phyloP scores from a whole-genome alignment of 106 monocot genomes.

The Acorus gramineus region DNA sequence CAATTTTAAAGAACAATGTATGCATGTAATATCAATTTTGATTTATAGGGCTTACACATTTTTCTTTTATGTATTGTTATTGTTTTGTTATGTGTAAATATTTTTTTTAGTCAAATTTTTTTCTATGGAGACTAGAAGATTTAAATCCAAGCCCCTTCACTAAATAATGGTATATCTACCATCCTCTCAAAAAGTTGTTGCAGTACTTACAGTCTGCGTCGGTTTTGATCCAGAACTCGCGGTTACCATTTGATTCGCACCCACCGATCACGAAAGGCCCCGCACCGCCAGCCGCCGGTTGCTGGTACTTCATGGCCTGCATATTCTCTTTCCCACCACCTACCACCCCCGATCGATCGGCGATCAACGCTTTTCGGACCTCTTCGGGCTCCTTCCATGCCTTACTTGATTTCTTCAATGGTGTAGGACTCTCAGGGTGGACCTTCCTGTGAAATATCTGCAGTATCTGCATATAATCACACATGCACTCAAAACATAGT shows the following conservation, averaged over 20 bases:
- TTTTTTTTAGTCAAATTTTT: too few species aligned
- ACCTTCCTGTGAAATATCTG: conserved; percentile 76
- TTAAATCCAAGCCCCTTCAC: too few species aligned
- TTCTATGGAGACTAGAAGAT: too few species aligned
- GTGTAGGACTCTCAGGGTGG: conserved; percentile 40
- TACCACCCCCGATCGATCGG: neutral
- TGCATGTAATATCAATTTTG: too few species aligned
- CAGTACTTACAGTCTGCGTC: conserved; percentile 71
- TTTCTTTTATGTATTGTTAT: too few species aligned
- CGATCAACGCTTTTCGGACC: neutral
- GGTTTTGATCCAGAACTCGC: conserved; percentile 73
- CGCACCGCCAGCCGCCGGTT: neutral
- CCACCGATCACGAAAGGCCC: conserved; percentile 6
- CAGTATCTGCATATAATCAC: conserved; percentile 36
- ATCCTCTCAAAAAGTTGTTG: neutral
- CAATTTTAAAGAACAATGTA: too few species aligned
- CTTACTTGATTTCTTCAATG: conserved; percentile 25
- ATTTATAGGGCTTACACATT: too few species aligned
- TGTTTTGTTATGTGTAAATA: too few species aligned
- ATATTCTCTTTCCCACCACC: neutral
- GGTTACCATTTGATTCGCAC: conserved; percentile 21
- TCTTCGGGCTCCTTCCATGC: conserved; percentile 3
- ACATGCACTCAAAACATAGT: too few species aligned
- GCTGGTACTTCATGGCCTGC: conserved; percentile 17
- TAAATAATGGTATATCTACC: neutral